Base-by-base conservation (phyloP, 2,329 filamentous ascomycete species). In the Paracoccidioides lutzii region DNA sequence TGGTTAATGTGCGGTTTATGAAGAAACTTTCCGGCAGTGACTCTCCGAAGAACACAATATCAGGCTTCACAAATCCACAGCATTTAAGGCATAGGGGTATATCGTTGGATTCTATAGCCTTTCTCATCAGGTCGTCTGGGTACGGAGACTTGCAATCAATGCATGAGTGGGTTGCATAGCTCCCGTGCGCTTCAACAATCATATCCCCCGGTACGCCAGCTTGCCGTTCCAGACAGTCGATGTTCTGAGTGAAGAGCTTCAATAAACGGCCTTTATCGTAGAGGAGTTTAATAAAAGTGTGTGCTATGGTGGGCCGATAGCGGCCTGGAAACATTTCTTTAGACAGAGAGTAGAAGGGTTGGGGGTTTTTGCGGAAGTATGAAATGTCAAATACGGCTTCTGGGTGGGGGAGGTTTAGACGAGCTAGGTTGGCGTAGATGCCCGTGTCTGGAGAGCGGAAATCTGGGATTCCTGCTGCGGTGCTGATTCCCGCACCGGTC, bases 241-340 rank as follows among this genome's bases (percentile, higher is more conserved):
- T 97, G 66, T 98, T 98, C 67, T 98, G 93, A 0, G 93, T 96
- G 70, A 97, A 98, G 54, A 93, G 81, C 76, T 90, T 93, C 61
- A 85, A 75, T 30, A 98, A 75, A 43, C 56, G 75, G 3, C 81
- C 82, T 72, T 94, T 95, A 58, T 83, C 76, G 56, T 90, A 80
- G 14, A 97, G 81, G 30, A 98, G 76, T 12, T 82, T 79, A 64
- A 98, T 84, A 71, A 98, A 98, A 40, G 82, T 85, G 72, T 98
- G 93, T 1, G 90, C 87, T 55, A 97, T 77, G 1, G 93, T 98
- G 0, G 93, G 93, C 55, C 84, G 79, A 73, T 87, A 96, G 64
- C 85, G 86, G 15, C 90, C 91, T 0, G 93, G 93, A 66, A 95
- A 95, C 3, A 98, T 79, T 72, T 97, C 93, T 64, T 86, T 87